phyloP scores from a whole-genome alignment of 2,329 filamentous ascomycete species.

The Cladosporium sp. region DNA sequence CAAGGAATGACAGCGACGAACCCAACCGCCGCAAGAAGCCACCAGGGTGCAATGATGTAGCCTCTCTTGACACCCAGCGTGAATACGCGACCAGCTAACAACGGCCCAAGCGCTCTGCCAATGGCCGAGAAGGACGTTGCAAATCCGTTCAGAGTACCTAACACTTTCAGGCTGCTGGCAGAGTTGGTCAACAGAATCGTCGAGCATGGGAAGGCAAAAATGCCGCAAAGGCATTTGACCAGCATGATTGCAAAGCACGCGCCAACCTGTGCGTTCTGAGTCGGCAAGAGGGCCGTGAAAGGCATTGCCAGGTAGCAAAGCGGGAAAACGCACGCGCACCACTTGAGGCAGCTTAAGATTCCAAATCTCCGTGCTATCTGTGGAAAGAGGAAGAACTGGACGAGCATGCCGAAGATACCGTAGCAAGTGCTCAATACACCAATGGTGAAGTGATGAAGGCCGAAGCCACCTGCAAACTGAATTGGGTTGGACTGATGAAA shows the following conservation, averaged over 20 bases:
- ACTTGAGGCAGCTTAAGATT: slow-evolving; percentile 67
- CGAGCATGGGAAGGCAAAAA: slow-evolving; percentile 82
- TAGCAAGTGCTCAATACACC: slow-evolving; percentile 82
- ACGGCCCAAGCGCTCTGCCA: slow-evolving; percentile 75
- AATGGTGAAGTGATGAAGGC: slow-evolving; percentile 67
- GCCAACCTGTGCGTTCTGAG: slow-evolving; percentile 49
- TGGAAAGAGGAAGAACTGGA: slow-evolving; percentile 86
- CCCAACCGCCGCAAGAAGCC: slow-evolving; percentile 64
- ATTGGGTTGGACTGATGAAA: slow-evolving; percentile 60
- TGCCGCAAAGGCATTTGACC: slow-evolving; percentile 68
- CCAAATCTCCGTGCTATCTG: slow-evolving; percentile 68
- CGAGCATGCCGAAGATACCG: slow-evolving; percentile 71
- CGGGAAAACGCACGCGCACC: slow-evolving; percentile 65
- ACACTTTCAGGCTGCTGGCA: slow-evolving; percentile 66
- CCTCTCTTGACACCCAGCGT: slow-evolving; percentile 70
- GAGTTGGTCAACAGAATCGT: slow-evolving; percentile 91
- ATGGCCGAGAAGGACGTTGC: slow-evolving; percentile 79
- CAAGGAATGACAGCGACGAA: slow-evolving; percentile 65
- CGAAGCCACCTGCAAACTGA: slow-evolving; percentile 78
- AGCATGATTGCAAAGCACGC: slow-evolving; percentile 65
- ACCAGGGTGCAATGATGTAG: slow-evolving; percentile 77
- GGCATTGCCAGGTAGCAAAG: slow-evolving; percentile 77
- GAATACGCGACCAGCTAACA: slow-evolving; percentile 67
- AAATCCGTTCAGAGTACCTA: slow-evolving; percentile 88
- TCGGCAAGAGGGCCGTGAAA: slow-evolving; percentile 64